Percentiles rank a stretch among this genome's conserved stretches.
Conservation (phyloP, 2,329 filamentous ascomycete genomes). For the Curvularia spicifera region DNA sequence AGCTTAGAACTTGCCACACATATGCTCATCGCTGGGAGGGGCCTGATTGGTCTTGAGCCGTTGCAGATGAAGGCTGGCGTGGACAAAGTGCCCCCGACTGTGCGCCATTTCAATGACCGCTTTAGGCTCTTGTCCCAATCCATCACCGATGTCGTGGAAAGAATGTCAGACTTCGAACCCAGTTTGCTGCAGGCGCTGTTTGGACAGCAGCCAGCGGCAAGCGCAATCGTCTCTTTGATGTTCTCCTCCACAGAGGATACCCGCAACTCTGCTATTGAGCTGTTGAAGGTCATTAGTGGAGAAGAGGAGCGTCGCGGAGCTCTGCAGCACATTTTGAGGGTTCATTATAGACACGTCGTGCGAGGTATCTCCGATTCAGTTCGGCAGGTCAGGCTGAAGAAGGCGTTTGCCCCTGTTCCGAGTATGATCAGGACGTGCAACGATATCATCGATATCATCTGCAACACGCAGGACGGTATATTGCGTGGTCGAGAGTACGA, state of each 20-base stretch:
- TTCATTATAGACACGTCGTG: conserved; percentile 63
- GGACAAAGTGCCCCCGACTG: conserved; percentile 58
- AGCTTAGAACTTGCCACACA: conserved; percentile 76
- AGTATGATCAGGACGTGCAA: conserved; percentile 66
- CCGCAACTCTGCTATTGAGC: conserved; percentile 78
- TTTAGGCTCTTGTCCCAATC: conserved; percentile 67
- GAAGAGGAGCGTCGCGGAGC: conserved; percentile 69
- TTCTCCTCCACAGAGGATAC: conserved; percentile 81
- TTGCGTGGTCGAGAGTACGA: conserved; percentile 66
- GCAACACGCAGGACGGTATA: conserved; percentile 67
- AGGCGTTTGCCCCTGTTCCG: conserved; percentile 65
- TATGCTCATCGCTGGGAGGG: conserved; percentile 72
- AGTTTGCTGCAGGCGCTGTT: conserved; percentile 74
- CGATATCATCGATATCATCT: conserved; percentile 68
- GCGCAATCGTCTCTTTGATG: conserved; percentile 77
- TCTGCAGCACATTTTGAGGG: conserved; percentile 64
- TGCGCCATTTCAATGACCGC: conserved; percentile 77
- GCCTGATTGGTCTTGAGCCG: conserved; percentile 76
- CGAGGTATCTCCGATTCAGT: conserved; percentile 64
- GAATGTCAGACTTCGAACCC: conserved; percentile 76
- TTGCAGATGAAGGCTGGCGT: conserved; percentile 57
- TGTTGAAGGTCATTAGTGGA: conserved; percentile 82
- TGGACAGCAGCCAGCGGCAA: conserved; percentile 69
- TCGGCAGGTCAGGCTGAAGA: conserved; percentile 61
- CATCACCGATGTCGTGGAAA: conserved; percentile 76